phyloP scores from a whole-genome alignment of 1,139 yeast species.

The Zhuliangozyma blackwelliae region DNA sequence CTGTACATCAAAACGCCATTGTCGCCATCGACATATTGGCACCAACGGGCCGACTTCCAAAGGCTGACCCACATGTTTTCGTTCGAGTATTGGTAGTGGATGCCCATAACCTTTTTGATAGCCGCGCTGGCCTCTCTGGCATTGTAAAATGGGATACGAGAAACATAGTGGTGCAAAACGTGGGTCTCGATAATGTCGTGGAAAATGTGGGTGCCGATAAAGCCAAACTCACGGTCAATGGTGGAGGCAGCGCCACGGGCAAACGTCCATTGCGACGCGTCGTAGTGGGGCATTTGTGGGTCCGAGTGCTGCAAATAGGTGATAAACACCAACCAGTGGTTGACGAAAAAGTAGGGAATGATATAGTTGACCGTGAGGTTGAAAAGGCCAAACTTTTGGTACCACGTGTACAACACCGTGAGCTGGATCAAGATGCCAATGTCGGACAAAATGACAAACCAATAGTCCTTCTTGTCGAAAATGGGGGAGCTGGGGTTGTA shows the following conservation, averaged over 20 bases:
- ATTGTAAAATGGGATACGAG: conserved; percentile 60
- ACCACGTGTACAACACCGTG: conserved; percentile 46
- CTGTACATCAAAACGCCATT: conserved; percentile 60
- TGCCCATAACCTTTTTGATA: conserved; percentile 57
- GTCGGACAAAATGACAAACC: conserved; percentile 52
- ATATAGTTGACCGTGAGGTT: conserved; percentile 49
- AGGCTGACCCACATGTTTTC: conserved; percentile 57
- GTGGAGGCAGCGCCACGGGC: conserved; percentile 69
- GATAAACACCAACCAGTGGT: conserved; percentile 63
- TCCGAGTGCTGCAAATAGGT: conserved; percentile 62
- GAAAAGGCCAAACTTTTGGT: conserved; percentile 43
- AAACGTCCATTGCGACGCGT: conserved; percentile 54
- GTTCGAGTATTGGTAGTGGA: conserved; percentile 48
- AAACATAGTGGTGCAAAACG: conserved; percentile 58
- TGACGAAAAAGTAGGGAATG: conserved; percentile 53
- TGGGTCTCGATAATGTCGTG: conserved; percentile 65
- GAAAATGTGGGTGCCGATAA: conserved; percentile 53
- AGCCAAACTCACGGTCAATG: conserved; percentile 60
- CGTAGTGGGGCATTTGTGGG: conserved; percentile 55
- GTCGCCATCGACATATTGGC: conserved; percentile 60
- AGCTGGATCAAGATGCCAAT: conserved; percentile 44
- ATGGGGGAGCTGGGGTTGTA: conserved; percentile 52
- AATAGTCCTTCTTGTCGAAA: conserved; percentile 52
- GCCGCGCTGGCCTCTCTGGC: conserved; percentile 59
- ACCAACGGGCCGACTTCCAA: conserved; percentile 53